These are phyloP conservation scores for Neofusicoccum umdonicola DNA, from an alignment of 2,329 filamentous ascomycete species.

Conservation along the genomic window DNA sequence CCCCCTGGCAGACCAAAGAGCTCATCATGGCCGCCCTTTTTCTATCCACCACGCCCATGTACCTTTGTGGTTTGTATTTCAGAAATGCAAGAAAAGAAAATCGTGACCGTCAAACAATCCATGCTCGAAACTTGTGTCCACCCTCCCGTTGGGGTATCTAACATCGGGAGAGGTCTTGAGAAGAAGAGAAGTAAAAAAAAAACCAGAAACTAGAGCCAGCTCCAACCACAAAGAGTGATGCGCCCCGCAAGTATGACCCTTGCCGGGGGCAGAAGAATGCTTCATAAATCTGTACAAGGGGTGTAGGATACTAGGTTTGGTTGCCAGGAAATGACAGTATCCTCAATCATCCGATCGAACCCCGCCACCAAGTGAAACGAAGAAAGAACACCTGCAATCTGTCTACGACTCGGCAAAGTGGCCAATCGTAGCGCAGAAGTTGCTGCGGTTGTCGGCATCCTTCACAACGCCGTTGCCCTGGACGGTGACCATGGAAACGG, in stretches of 20 bases:
- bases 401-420: slow-evolving; percentile 19
- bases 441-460: slow-evolving; percentile 47
- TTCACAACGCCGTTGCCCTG: slow-evolving; percentile 34
- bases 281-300: slow-evolving; percentile 10
- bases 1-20: background rate
- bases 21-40: background rate
- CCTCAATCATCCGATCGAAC: background rate
- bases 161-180: slow-evolving; percentile 1
- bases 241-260: background rate
- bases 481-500: slow-evolving; percentile 49
- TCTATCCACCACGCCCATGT: slow-evolving; percentile 5
- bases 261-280: background rate
- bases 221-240: slow-evolving; percentile 9
- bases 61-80: background rate
- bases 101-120: background rate
- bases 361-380: background rate
- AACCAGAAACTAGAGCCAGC: slow-evolving; percentile 7
- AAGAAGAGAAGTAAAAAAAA: background rate
- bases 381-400: background rate
- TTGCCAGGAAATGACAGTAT: slow-evolving; percentile 7
- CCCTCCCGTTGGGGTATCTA: slow-evolving; percentile 8
- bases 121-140: background rate
- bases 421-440: slow-evolving; percentile 50
- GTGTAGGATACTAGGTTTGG: background rate
- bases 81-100: slow-evolving; percentile 4